Evolutionary conservation across 306 rosid species (phyloP).

Genomic region (Casuarina glauca): DNA sequence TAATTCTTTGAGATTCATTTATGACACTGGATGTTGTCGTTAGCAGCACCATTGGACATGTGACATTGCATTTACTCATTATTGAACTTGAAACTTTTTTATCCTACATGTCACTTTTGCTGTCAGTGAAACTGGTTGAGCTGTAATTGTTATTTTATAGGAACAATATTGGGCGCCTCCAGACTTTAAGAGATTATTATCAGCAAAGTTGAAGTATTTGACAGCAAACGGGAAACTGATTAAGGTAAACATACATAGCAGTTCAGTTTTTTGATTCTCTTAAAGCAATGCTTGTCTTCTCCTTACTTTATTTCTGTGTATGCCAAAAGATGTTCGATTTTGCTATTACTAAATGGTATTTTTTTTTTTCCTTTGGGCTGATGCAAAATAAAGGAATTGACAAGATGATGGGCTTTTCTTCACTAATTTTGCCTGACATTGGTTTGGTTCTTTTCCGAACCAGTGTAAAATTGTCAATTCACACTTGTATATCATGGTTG

Average conservation of each 20-base stretch:
- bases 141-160: conserved; percentile 41
- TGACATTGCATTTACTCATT: neutral
- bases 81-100: neutral
- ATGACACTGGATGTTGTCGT: neutral
- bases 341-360: neutral
- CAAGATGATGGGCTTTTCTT: neutral
- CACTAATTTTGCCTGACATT: too few species aligned
- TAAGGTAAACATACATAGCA: conserved; percentile 54
- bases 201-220: conserved; percentile 67
- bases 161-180: conserved; percentile 89
- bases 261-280: neutral
- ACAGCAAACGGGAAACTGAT: conserved; percentile 27
- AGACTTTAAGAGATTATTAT: conserved; percentile 77
- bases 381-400: neutral
- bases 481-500: too few species aligned
- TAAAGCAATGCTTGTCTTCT: conserved; percentile 9
- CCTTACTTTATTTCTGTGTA: neutral
- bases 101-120: neutral
- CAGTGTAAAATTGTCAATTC: too few species aligned
- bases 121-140: conserved; percentile 21
- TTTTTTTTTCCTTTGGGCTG: neutral
- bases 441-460: too few species aligned
- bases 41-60: neutral
- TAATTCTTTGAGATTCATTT: neutral
- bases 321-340: neutral